Base-by-base conservation (phyloP, 1,284 basidiomycete genomes). In the Sanghuangporus baumii region DNA sequence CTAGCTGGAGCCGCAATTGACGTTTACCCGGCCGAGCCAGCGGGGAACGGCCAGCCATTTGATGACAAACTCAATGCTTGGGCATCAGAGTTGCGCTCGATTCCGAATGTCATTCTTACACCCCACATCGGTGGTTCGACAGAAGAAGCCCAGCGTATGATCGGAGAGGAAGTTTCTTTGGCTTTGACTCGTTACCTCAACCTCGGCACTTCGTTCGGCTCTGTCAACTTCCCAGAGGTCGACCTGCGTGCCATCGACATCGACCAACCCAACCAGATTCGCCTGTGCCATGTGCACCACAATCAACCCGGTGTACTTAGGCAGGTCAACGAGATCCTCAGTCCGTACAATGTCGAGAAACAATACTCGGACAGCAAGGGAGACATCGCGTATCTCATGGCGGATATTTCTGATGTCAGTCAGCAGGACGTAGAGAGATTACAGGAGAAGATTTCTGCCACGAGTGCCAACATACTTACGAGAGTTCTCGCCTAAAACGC, bases 161-260 rank as follows among this genome's bases (percentile, higher is more conserved):
- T 99, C 68, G 97, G 97, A 37, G 89, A 93, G 67, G 97, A 99
- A 76, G 97, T 99, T 50, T 87, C 93, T 12, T 83, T 84, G 48
- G 88, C 95, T 2, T 78, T 99, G 59, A 82, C 84, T 40, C 89
- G 95, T 65, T 99, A 98, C 78, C 87, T 99, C 73, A 93, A 90
- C 78, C 94, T 89, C 73, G 97, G 97, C 61, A 89, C 93, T 18
- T 92, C 93, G 6, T 70, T 95, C 59, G 94, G 95, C 55, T 87
- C 94, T 1, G 96, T 99, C 82, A 98, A 99, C 81, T 98, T 99
- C 87, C 96, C 96, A 65, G 97, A 99, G 78, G 96, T 99, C 70
- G 93, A 96, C 78, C 81, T 99, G 47, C 91, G 96, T 65, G 87
- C 93, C 57, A 96, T 98, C 72, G 88, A 93, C 16, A 85, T 87